These are phyloP conservation scores for Globisporangium mamillatum DNA, from an alignment of 352 stramenopile species.

Conservation along the genomic window DNA sequence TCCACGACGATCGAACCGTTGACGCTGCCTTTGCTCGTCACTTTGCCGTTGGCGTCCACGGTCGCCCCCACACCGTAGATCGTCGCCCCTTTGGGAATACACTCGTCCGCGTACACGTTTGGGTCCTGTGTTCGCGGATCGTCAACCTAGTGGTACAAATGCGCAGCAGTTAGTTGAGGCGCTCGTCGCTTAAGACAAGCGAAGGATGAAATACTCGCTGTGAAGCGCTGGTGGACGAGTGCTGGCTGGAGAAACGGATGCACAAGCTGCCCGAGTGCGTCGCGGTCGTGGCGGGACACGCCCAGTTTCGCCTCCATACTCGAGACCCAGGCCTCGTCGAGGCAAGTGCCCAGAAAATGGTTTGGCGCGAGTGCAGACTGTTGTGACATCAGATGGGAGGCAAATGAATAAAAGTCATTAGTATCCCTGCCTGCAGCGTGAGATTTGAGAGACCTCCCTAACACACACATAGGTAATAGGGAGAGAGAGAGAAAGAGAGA, in stretches of 20 bases:
- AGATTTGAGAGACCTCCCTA: too few species aligned
- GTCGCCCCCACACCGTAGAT: background rate
- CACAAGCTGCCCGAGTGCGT: conserved; percentile 26
- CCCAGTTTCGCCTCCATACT: conserved; percentile 17
- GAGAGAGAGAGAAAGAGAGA: too few species aligned
- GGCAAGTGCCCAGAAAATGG: conserved; percentile 33
- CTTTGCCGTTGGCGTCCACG: background rate
- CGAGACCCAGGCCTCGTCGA: conserved; percentile 33
- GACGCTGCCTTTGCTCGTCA: conserved; percentile 11
- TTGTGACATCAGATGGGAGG: too few species aligned
- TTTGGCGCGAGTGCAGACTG: too few species aligned
- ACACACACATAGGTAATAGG: too few species aligned
- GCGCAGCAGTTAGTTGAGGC: background rate
- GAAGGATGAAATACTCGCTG: background rate
- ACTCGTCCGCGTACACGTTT: conserved; percentile 5
- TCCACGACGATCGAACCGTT: conserved; percentile 33
- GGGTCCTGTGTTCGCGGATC: background rate
- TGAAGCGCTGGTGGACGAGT: conserved; percentile 26
- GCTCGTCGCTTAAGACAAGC: too few species aligned
- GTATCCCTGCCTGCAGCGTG: too few species aligned
- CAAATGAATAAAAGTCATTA: too few species aligned
- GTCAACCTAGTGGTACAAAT: background rate
- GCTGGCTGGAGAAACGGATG: conserved; percentile 42
- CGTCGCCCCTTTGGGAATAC: background rate
- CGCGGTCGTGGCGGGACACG: conserved; percentile 21